Percentiles rank a stretch among this genome's conserved stretches.
Evolutionary conservation across 441 rosid genomes (phyloP).

Genomic region (Adansonia grandidieri): DNA sequence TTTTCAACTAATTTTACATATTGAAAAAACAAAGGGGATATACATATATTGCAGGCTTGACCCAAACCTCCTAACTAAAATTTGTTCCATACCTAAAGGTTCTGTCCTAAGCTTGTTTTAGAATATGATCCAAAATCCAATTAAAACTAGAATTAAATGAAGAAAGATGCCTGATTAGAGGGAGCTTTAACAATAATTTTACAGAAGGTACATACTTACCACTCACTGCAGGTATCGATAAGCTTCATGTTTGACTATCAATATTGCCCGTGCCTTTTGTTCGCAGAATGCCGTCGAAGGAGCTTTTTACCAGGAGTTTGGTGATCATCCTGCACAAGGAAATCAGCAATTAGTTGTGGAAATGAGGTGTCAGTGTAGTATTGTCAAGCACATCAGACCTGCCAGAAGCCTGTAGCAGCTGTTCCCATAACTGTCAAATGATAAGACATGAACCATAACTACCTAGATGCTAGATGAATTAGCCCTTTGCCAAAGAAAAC

Average conservation of each 20-base stretch:
- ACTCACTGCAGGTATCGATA: conserved; percentile 29
- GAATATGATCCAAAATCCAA: not conserved
- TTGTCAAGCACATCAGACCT: not conserved
- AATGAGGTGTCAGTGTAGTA: not conserved
- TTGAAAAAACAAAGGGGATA: not conserved
- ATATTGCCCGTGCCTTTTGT: conserved; percentile 73
- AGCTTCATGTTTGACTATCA: conserved; percentile 27
- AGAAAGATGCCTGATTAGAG: conserved; percentile 16
- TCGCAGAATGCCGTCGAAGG: conserved; percentile 63
- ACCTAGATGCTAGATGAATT: not conserved
- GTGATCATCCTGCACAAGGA: conserved; percentile 73
- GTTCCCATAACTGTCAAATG: not conserved
- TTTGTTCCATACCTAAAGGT: not conserved
- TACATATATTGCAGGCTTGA: not conserved
- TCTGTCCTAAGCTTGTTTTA: not conserved
- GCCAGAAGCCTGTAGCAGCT: not conserved
- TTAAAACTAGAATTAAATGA: not conserved
- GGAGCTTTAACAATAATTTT: conserved; percentile 14
- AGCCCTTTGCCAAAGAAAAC: not conserved
- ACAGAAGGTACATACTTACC: conserved; percentile 20
- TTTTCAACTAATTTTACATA: not conserved
- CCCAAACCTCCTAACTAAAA: not conserved
- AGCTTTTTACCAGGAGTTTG: conserved; percentile 72
- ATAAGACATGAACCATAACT: not conserved
- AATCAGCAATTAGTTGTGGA: conserved; percentile 1